phyloP scores from a whole-genome alignment of 1,284 basidiomycete species.

The Sporisorium reilianum region DNA sequence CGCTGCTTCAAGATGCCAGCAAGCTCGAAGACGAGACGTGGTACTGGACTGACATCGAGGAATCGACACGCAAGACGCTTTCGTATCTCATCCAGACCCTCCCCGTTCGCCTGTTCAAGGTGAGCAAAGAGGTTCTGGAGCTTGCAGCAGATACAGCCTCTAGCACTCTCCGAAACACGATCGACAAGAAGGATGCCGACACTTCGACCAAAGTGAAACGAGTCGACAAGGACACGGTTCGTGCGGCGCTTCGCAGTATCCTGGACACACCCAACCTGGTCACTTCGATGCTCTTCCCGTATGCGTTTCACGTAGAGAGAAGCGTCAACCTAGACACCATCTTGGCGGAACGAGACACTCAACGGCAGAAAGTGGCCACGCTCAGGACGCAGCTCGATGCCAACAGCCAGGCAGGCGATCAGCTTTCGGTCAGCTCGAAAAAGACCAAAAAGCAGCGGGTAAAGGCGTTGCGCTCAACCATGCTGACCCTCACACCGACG shows the following conservation, averaged over 20 bases:
- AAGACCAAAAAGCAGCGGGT: constrained; percentile 32
- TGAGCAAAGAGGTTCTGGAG: constrained; percentile 32
- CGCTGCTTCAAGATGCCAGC: constrained; percentile 51
- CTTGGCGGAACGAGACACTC: constrained; percentile 19
- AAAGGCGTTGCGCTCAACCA: constrained; percentile 32
- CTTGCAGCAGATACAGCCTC: constrained; percentile 41
- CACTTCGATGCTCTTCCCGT: constrained; percentile 58
- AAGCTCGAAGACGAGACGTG: constrained; percentile 55
- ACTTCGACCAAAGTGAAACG: constrained; percentile 15
- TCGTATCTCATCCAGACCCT: constrained; percentile 55
- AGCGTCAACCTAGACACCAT: constrained; percentile 33
- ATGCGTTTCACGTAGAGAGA: constrained; percentile 34
- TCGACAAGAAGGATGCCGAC: constrained; percentile 21
- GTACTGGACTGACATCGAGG: constrained; percentile 61
- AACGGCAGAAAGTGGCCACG: constrained; percentile 29
- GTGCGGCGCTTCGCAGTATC: constrained; percentile 34
- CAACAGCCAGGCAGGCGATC: constrained; percentile 18
- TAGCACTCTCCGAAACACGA: constrained; percentile 25
- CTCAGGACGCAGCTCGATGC: constrained; percentile 33
- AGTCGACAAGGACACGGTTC: constrained; percentile 28
- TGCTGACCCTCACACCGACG: constrained; percentile 39
- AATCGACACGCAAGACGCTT: constrained; percentile 34
- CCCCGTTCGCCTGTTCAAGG: constrained; percentile 41
- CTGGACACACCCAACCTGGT: constrained; percentile 53
- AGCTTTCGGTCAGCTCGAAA: constrained; percentile 18